Base-by-base conservation (phyloP, 164 flowering plant genomes). In the Brasenia schreberi region DNA sequence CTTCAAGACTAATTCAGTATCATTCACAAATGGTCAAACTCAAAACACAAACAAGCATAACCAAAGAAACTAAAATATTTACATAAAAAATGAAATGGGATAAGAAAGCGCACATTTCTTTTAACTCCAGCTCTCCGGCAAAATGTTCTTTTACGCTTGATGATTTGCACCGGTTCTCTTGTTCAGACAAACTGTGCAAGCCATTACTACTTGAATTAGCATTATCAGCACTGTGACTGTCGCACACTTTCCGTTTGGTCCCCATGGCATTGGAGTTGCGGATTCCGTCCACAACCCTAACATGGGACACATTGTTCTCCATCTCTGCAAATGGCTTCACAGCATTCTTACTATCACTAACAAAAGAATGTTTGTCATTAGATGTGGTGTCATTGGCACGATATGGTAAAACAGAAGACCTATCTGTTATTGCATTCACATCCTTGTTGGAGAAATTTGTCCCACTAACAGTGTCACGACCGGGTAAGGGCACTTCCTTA, bases 401-500 rank as follows among this genome's bases (percentile, higher is more conserved):
- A 64, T 77, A 62, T 64, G 33, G 68, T 42, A 68, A 43, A 68
- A 66, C 64, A 43, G 43, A 65, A 63, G 19, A 64, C 53, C 4
- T 59, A 70, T 56, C 67, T 61, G 61, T 64, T 42, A 53, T 43
- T 67, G 71, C 60, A 64, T 75, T 82, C 75, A 77, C 74, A 62
- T 67, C 82, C 70, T 65, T 71, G 49, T 76, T 65, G 66, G 68
- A 43, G 7, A 63, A 19, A 66, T 18, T 43, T 62, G 70, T 67
- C 19, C 64, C 77, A 65, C 65, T 43, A 73, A 65, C 70, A 66
- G 63, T 75, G 69, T 73, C 73, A 19, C 65, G 64, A 59, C 73
- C 64, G 58, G 19, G 43, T 27, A 66, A 70, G 58, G 62, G 19
- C 42, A 62, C 43, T 66, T 69, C 79, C 64, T 33, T 66, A 64